Base-by-base conservation (phyloP, 176 grass and related monocot genomes). In the Hyparrhenia diplandra region DNA sequence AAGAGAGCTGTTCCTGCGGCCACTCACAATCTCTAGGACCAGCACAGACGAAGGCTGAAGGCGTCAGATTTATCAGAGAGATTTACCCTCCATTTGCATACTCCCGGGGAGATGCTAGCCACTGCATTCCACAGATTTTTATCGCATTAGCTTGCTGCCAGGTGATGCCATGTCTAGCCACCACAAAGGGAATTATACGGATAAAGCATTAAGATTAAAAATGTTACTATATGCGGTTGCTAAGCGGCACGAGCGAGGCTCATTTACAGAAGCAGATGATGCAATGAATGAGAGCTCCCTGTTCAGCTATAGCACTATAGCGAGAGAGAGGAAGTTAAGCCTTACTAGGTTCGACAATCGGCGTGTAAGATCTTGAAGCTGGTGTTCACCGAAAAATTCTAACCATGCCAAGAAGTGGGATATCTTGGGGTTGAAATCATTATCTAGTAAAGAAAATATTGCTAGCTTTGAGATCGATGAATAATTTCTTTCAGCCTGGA, bases 401-500 rank as follows among this genome's bases (percentile, higher is more conserved):
- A 12, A 87, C 90, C 90, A 86, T 90, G 57, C 93, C 89, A 3
- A 90, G n/a, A n/a, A 92, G 46, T 95, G 87, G 0, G 85, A 92
- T 73, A 95, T 95, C 83, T 90, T 92, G 40, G 90, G 82, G 34
- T 86, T 90, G 82, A 90, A 90, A 40, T 86, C 65, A 13, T 88
- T 29, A 86, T 92, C 87, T 30, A 95, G 65, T 41, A 92, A 23
- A n/a, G n/a, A n/a, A n/a, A 86, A 95, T 47, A 36, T 95, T 95
- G 75, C 82, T 90, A 17, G 93, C 82, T 87, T 95, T 95, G 5
- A 95, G 78, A 85, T 95, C 93, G 57, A 5, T 95, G 90, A 40
- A 95, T 92, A 69, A 95, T 92, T n/a, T n/a, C n/a, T 86, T 88
- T 88, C 5, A 92, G 81, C 43, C 85, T 90, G 16, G 90, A 95